These are phyloP conservation scores for Plasmodium inui DNA, from an alignment of 169 alveolate genomes.

Conservation along the genomic window DNA sequence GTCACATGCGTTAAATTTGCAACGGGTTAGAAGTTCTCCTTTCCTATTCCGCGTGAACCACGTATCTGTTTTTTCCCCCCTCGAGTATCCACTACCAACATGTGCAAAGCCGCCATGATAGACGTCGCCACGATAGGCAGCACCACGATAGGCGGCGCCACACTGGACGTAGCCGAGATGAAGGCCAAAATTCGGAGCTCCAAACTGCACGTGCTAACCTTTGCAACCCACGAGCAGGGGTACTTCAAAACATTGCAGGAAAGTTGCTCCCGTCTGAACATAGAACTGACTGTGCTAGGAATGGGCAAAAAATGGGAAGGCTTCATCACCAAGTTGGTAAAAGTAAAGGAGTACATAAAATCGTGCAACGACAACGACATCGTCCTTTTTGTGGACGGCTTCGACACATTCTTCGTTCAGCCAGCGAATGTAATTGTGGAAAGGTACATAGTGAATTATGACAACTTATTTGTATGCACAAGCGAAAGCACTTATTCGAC, in stretches of 20 bases:
- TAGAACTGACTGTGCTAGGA: slow-evolving; percentile 36
- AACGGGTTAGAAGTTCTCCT: not conserved
- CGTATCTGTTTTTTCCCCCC: not conserved
- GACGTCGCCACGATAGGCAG: not conserved
- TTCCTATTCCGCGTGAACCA: not conserved
- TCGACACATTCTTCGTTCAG: slow-evolving; percentile 58
- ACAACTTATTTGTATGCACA: slow-evolving; percentile 63
- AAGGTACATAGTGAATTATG: slow-evolving; percentile 65
- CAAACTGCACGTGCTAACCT: slow-evolving; percentile 60
- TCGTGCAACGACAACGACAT: slow-evolving; percentile 50
- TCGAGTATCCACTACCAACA: not conserved
- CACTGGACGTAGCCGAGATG: slow-evolving; percentile 1
- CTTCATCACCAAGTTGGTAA: slow-evolving; percentile 33
- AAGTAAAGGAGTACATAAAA: slow-evolving; percentile 57
- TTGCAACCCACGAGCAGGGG: slow-evolving; percentile 73
- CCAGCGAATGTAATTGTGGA: slow-evolving; percentile 67
- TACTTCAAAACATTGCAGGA: slow-evolving; percentile 58
- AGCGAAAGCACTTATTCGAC: slow-evolving; percentile 55
- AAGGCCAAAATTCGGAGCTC: slow-evolving; percentile 15
- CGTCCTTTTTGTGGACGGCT: slow-evolving; percentile 68
- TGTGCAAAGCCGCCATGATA: not conserved
- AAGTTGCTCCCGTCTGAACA: slow-evolving; percentile 50
- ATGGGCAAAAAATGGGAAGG: slow-evolving; percentile 73
- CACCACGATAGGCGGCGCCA: not conserved
- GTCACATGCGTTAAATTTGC: slow-evolving; percentile 5